Evolutionary conservation across 2,329 filamentous ascomycete species (phyloP).

Genomic region (Colletotrichum navitas): DNA sequence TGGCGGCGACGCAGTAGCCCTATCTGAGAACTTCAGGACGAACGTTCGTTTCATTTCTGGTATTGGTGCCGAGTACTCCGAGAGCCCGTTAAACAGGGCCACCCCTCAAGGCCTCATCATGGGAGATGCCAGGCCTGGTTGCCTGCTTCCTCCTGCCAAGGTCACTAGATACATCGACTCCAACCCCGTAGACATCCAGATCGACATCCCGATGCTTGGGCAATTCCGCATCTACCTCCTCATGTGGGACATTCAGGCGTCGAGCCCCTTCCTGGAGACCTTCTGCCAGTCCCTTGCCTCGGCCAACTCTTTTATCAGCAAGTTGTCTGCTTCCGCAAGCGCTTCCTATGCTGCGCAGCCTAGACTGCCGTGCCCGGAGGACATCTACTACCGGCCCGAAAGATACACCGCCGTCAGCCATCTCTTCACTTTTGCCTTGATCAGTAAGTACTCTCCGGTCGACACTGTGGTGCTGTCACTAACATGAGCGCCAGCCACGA

Average conservation of each 20-base stretch:
- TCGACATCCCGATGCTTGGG: constrained; percentile 81
- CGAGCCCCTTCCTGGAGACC: constrained; percentile 68
- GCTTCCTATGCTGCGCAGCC: constrained; percentile 73
- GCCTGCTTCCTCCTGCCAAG: constrained; percentile 74
- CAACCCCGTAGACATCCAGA: constrained; percentile 81
- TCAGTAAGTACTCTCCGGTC: constrained; percentile 64
- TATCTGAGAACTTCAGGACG: constrained; percentile 76
- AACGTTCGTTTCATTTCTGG: constrained; percentile 82
- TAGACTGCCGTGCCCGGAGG: constrained; percentile 68
- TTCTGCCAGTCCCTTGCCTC: constrained; percentile 69
- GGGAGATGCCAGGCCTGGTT: constrained; percentile 66
- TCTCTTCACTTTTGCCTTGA: constrained; percentile 76
- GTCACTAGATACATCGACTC: constrained; percentile 82
- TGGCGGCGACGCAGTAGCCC: constrained; percentile 70
- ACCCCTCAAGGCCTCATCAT: constrained; percentile 56
- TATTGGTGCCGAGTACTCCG: constrained; percentile 72
- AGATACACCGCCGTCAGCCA: constrained; percentile 77
- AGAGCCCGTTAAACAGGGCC: constrained; percentile 64
- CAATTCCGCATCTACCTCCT: constrained; percentile 84
- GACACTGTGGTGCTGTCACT: constrained; percentile 14
- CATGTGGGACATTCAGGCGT: constrained; percentile 70
- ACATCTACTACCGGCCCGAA: constrained; percentile 75
- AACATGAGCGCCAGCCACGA: constrained; percentile 59
- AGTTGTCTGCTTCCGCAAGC: constrained; percentile 69
- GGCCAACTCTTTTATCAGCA: constrained; percentile 67